Evolutionary conservation across 768 basidiomycete species (phyloP).

Genomic region (Termitomyces sp.): DNA sequence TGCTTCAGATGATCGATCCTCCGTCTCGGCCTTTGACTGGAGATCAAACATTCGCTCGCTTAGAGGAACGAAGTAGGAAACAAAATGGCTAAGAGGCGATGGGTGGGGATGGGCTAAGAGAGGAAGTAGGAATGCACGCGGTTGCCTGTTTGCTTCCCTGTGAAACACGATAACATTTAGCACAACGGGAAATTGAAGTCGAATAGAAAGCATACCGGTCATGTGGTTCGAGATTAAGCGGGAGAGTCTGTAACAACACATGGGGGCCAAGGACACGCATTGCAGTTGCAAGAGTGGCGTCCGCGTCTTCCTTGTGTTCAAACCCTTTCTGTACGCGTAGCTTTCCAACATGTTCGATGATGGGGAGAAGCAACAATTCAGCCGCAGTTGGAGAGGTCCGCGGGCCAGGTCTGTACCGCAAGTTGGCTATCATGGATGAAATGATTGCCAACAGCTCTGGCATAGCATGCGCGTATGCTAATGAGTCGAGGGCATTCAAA

Average conservation of each 20-base stretch:
- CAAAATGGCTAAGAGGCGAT: conserved; percentile 80
- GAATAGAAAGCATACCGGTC: conserved; percentile 52
- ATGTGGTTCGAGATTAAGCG: conserved; percentile 80
- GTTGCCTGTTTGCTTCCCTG: conserved; percentile 71
- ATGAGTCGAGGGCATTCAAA: conserved; percentile 63
- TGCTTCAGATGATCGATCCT: conserved; percentile 73
- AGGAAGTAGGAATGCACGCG: conserved; percentile 89
- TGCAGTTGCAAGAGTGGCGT: conserved; percentile 70
- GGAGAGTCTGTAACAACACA: conserved; percentile 65
- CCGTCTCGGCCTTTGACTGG: conserved; percentile 73
- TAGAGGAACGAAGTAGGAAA: conserved; percentile 86
- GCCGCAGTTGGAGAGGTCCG: conserved; percentile 49
- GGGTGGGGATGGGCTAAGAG: conserved; percentile 77
- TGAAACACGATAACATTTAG: conserved; percentile 1
- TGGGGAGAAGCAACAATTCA: conserved; percentile 61
- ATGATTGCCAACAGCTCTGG: conserved; percentile 76
- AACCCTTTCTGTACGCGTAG: conserved; percentile 77
- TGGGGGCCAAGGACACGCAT: conserved; percentile 86
- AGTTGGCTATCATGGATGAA: conserved; percentile 59
- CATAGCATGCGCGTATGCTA: conserved; percentile 69
- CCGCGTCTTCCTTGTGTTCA: conserved; percentile 86
- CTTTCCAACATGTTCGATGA: conserved; percentile 69
- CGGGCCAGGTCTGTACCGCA: conserved; percentile 46
- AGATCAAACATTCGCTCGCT: conserved; percentile 91
- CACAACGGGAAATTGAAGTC: not conserved